These are phyloP conservation scores for Hortaea sp. DNA, from an alignment of 2,329 filamentous ascomycete genomes.

Conservation along the genomic window DNA sequence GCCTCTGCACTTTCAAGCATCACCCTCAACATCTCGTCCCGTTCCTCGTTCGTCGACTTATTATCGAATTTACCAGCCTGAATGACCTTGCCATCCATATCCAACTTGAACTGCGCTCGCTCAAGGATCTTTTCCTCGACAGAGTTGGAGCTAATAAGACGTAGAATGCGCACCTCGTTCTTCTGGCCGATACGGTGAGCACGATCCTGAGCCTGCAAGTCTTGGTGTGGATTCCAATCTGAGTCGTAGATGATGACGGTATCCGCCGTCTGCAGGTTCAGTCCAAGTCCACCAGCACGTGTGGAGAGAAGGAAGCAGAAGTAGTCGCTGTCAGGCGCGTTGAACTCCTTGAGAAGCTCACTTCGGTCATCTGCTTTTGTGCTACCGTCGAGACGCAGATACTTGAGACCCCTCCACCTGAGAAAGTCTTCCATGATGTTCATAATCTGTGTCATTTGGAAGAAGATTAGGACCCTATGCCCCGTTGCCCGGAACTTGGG, in stretches of 20 bases:
- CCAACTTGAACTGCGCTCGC: slow-evolving; percentile 91
- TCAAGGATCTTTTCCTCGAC: slow-evolving; percentile 98
- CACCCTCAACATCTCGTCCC: slow-evolving; percentile 91
- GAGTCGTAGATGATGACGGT: slow-evolving; percentile 99
- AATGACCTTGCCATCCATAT: slow-evolving; percentile 99
- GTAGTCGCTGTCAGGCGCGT: slow-evolving; percentile 79
- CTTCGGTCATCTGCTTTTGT: slow-evolving; percentile 97
- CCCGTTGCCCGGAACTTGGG: slow-evolving; percentile 87
- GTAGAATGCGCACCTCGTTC: slow-evolving; percentile 94
- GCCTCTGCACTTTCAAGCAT: slow-evolving; percentile 72
- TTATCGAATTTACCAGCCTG: slow-evolving; percentile 99
- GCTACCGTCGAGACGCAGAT: slow-evolving; percentile 87
- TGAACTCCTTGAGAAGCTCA: slow-evolving; percentile 80
- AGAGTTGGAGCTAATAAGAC: slow-evolving; percentile 91
- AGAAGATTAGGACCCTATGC: slow-evolving; percentile 98
- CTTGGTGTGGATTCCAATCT: slow-evolving; percentile 98
- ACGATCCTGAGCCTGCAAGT: slow-evolving; percentile 98
- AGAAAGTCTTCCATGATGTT: slow-evolving; percentile 99
- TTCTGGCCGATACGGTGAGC: slow-evolving; percentile 99
- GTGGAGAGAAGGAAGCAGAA: slow-evolving; percentile 99
- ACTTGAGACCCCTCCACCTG: slow-evolving; percentile 70
- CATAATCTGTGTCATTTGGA: slow-evolving; percentile 99
- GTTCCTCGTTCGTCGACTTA: slow-evolving; percentile 96
- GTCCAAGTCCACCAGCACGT: slow-evolving; percentile 90
- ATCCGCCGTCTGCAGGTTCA: slow-evolving; percentile 94